Conservation (phyloP, 768 basidiomycete genomes). For the Xanthoconium stramineum region DNA sequence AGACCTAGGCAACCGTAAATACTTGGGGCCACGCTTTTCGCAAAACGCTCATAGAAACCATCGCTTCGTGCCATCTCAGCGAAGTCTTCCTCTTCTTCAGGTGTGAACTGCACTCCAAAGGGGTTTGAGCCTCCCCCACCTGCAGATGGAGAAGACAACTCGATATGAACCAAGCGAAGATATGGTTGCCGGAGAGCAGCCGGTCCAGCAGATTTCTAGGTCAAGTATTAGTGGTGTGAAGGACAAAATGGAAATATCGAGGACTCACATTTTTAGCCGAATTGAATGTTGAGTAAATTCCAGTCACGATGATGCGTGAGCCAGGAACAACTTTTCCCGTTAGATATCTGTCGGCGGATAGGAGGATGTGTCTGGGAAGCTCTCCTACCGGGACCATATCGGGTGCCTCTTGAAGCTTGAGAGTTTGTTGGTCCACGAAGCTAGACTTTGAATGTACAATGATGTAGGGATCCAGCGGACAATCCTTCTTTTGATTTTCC, state of each 20-base stretch:
- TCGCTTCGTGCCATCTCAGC: conserved; percentile 85
- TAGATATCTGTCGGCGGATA: conserved; percentile 87
- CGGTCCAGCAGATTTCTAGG: conserved; percentile 74
- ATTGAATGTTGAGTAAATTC: conserved; percentile 96
- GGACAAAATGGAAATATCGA: not conserved
- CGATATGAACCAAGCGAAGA: conserved; percentile 88
- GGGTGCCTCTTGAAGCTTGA: conserved; percentile 97
- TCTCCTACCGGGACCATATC: conserved; percentile 99
- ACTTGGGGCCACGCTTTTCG: conserved; percentile 92
- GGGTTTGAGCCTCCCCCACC: conserved; percentile 75
- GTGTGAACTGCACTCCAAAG: conserved; percentile 84
- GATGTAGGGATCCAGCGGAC: conserved; percentile 92
- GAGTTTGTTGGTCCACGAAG: conserved; percentile 93
- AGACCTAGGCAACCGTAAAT: conserved; percentile 92
- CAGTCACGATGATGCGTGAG: conserved; percentile 91
- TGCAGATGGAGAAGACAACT: conserved; percentile 76
- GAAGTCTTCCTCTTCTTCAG: conserved; percentile 98
- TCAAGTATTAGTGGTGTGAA: not conserved
- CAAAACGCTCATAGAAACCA: conserved; percentile 89
- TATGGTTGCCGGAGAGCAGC: conserved; percentile 93
- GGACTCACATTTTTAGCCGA: conserved; percentile 73
- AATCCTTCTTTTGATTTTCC: conserved; percentile 89
- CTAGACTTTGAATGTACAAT: conserved; percentile 92
- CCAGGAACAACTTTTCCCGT: conserved; percentile 95
- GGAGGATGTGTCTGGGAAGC: conserved; percentile 89